phyloP scores from a whole-genome alignment of 441 rosid species.

The Biscutella laevigata region DNA sequence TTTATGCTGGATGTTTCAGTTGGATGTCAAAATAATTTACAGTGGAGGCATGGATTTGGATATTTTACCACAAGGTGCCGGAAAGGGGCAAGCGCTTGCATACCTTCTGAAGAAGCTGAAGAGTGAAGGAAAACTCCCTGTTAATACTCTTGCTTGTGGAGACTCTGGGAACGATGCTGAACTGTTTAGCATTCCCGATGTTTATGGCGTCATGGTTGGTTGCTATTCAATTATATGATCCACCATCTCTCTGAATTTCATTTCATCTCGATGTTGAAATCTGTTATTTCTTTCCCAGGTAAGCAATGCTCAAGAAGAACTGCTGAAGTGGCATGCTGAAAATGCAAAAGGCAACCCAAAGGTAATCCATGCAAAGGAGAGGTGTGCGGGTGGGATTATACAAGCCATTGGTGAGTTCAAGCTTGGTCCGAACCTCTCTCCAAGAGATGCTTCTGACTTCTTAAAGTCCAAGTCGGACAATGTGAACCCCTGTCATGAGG shows the following conservation, averaged over 20 bases:
- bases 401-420: conserved; percentile 85
- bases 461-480: conserved; percentile 26
- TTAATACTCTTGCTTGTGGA: conserved; percentile 81
- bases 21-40: conserved; percentile 87
- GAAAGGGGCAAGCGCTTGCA: conserved; percentile 96
- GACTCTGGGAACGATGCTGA: conserved; percentile 96
- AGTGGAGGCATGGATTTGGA: conserved; percentile 97
- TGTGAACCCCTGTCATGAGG: conserved; percentile 42
- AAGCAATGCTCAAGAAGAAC: conserved; percentile 90
- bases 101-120: conserved; percentile 70
- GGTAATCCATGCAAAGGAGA: conserved; percentile 69
- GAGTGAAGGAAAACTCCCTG: conserved; percentile 54
- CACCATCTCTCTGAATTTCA: neutral
- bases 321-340: conserved; percentile 77
- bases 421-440: conserved; percentile 78
- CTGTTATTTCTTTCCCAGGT: conserved; percentile 34
- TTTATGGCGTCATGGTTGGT: conserved; percentile 81
- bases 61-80: conserved; percentile 91
- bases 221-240: neutral
- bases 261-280: neutral
- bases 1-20: conserved; percentile 29
- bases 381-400: conserved; percentile 86
- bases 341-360: conserved; percentile 77
- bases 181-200: conserved; percentile 72
- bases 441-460: conserved; percentile 59